Evolutionary conservation across 2,329 filamentous ascomycete genomes (phyloP).

Genomic region (Elsinoe australis): DNA sequence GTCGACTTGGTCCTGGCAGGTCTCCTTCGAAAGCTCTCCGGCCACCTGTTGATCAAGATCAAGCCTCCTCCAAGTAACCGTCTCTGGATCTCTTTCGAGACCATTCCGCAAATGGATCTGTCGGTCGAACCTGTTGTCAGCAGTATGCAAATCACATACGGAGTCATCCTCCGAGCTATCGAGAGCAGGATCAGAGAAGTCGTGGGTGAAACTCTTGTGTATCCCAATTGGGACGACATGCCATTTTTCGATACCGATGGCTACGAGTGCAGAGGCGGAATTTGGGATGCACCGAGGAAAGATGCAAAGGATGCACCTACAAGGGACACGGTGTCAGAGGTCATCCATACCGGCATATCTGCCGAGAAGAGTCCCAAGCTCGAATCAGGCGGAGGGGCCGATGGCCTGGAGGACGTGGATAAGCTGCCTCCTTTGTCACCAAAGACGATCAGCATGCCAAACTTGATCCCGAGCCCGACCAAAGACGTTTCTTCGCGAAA

Average conservation of each 20-base stretch:
- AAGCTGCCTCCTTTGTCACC: slow-evolving; percentile 14
- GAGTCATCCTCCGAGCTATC: slow-evolving; percentile 82
- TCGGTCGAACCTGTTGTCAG: slow-evolving; percentile 94
- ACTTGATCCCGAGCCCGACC: slow-evolving; percentile 17
- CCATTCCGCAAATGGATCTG: slow-evolving; percentile 89
- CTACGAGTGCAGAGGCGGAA: slow-evolving; percentile 75
- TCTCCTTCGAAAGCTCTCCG: slow-evolving; percentile 75
- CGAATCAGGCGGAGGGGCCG: slow-evolving; percentile 11
- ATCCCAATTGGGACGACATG: slow-evolving; percentile 92
- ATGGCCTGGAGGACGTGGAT: slow-evolving; percentile 10
- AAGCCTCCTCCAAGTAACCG: slow-evolving; percentile 95
- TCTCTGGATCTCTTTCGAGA: slow-evolving; percentile 90
- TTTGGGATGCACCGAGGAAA: slow-evolving; percentile 48
- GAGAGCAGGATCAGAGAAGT: slow-evolving; percentile 93
- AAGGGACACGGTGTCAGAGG: slow-evolving; percentile 15
- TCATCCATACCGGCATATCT: not conserved
- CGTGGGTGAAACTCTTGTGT: slow-evolving; percentile 80
- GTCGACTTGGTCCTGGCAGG: slow-evolving; percentile 84
- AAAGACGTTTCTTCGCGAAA: slow-evolving; percentile 18
- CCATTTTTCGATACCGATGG: slow-evolving; percentile 77
- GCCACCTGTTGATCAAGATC: slow-evolving; percentile 75
- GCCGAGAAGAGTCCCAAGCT: not conserved
- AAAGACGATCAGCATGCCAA: slow-evolving; percentile 24
- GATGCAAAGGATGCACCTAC: not conserved
- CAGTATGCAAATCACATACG: slow-evolving; percentile 90